A percentile compares a stretch with the other conserved stretches of the same genome.
Conservation (phyloP, 148 eudicot species). For the Cornus kousa region DNA sequence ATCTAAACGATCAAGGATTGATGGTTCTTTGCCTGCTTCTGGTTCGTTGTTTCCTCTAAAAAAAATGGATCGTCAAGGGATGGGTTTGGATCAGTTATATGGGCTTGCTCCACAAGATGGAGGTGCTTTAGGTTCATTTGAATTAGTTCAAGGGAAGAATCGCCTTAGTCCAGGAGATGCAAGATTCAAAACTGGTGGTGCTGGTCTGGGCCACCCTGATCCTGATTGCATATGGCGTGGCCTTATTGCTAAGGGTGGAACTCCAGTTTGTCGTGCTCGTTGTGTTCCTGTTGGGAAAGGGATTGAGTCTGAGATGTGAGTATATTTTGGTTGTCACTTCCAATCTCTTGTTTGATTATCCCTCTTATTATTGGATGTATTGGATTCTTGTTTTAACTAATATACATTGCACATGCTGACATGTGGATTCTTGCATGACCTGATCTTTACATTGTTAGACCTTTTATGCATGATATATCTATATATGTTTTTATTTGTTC, state of each 20-base stretch:
- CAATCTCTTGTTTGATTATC: background rate
- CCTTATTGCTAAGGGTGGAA: conserved; percentile 88
- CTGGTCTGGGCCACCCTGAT: conserved; percentile 30
- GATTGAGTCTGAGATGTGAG: conserved; percentile 73
- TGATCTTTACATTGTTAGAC: background rate
- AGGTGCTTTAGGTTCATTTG: conserved; percentile 28
- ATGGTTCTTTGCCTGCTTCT: conserved; percentile 29
- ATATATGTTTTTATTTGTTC: background rate
- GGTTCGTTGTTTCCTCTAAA: conserved; percentile 27
- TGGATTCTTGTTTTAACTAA: background rate
- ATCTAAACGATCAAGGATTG: conserved; percentile 65
- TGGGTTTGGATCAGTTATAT: conserved; percentile 33
- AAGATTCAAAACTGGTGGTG: conserved; percentile 28
- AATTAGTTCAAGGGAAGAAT: conserved; percentile 24
- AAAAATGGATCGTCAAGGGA: conserved; percentile 27
- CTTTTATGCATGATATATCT: too few species aligned
- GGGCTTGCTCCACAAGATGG: conserved; percentile 31
- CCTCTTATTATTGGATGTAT: background rate
- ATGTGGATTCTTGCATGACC: background rate
- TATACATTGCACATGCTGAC: background rate
- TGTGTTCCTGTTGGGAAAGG: conserved; percentile 81
- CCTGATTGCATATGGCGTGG: conserved; percentile 86
- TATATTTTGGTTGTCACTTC: conserved; percentile 6
- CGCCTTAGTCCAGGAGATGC: conserved; percentile 21
- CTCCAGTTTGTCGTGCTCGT: conserved; percentile 85